These are phyloP conservation scores for Phaeophleospora eucalypticola DNA, from an alignment of 2,329 filamentous ascomycete species.

Conservation along the genomic window DNA sequence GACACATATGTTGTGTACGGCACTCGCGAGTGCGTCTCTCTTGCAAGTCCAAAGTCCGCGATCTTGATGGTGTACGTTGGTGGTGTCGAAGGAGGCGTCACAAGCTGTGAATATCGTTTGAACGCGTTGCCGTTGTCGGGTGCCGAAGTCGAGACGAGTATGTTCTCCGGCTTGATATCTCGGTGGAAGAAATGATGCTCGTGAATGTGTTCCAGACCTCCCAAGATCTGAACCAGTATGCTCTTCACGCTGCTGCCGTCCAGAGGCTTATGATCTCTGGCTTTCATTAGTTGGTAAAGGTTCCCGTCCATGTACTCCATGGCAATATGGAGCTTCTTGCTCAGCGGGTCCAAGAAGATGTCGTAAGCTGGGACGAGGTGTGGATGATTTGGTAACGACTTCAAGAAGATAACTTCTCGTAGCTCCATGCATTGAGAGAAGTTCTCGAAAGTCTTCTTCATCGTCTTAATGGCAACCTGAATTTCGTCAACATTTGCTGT, in stretches of 20 bases:
- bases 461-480: slow-evolving; percentile 98
- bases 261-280: slow-evolving; percentile 88
- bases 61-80: slow-evolving; percentile 96
- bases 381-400: slow-evolving; percentile 78
- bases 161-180: slow-evolving; percentile 99
- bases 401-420: slow-evolving; percentile 92
- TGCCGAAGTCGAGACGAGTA: slow-evolving; percentile 87
- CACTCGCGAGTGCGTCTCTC: slow-evolving; percentile 92
- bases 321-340: slow-evolving; percentile 91
- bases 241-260: slow-evolving; percentile 93
- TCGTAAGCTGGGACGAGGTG: slow-evolving; percentile 96
- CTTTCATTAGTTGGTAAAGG: slow-evolving; percentile 98
- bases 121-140: slow-evolving; percentile 81
- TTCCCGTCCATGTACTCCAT: slow-evolving; percentile 99
- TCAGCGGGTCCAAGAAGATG: slow-evolving; percentile 95
- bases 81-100: slow-evolving; percentile 92
- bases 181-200: slow-evolving; percentile 97
- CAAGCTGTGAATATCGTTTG: slow-evolving; percentile 84
- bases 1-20: slow-evolving; percentile 99
- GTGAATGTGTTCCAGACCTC: slow-evolving; percentile 94
- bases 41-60: slow-evolving; percentile 94
- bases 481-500: too few relatives aligned
- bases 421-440: slow-evolving; percentile 87
- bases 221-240: slow-evolving; percentile 94
- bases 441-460: slow-evolving; percentile 99